Evolutionary conservation across 2,329 filamentous ascomycete genomes (phyloP).

Genomic region (Daldinia sp.): DNA sequence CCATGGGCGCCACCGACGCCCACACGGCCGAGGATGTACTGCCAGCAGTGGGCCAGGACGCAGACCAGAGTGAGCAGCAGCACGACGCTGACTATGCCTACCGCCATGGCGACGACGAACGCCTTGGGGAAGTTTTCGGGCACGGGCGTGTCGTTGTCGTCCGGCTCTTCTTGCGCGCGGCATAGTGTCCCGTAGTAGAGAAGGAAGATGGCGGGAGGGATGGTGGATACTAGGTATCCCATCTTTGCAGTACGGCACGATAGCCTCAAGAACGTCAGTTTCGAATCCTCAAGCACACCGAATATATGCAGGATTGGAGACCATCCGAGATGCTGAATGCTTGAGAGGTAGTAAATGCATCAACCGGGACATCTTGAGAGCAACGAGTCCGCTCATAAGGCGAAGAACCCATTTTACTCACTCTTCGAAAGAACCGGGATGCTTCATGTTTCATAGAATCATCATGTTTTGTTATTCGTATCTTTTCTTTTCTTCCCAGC

Average conservation of each 20-base stretch:
- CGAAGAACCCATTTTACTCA: neutral
- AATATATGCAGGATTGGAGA: neutral
- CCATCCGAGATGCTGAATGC: neutral
- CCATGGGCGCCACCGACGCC: neutral
- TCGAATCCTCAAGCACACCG: neutral
- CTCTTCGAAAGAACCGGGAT: neutral
- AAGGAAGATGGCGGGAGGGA: neutral
- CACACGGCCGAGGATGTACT: constrained; percentile 31
- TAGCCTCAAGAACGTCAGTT: neutral
- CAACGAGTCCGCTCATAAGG: neutral
- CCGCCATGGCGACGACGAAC: constrained; percentile 38
- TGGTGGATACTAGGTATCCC: neutral
- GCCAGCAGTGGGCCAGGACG: constrained; percentile 46
- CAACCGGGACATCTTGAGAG: neutral
- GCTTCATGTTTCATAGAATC: neutral
- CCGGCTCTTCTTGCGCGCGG: constrained; percentile 2
- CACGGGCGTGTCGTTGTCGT: neutral
- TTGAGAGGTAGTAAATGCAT: neutral
- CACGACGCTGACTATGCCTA: constrained; percentile 34
- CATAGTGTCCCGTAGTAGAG: constrained; percentile 4
- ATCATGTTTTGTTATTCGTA: neutral
- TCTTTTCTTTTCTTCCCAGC: neutral
- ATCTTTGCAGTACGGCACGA: no score
- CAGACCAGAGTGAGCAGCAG: constrained; percentile 39
- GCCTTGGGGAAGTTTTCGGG: constrained; percentile 35